Conservation (phyloP, 371 early-diverging fungal genomes). For the Lichtheimia ornata region DNA sequence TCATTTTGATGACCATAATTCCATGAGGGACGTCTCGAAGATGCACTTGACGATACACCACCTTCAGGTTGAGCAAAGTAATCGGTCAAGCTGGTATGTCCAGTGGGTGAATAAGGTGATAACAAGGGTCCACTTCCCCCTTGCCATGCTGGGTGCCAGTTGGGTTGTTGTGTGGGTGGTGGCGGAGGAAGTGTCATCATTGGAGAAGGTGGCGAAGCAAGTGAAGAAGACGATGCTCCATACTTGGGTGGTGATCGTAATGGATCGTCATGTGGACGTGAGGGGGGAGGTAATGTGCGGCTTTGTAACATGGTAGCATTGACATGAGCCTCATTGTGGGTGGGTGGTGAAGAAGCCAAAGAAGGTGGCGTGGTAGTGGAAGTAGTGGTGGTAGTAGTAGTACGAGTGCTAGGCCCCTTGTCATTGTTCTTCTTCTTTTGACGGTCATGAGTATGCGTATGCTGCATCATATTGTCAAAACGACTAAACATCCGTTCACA, state of each 20-base stretch:
- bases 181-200: not conserved
- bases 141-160: too few relatives aligned
- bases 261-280: too few relatives aligned
- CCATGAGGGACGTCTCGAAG: too few relatives aligned
- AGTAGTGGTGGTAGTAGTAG: not conserved
- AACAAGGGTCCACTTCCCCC: not conserved
- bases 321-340: not conserved
- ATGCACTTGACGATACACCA: too few relatives aligned
- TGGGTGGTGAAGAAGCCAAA: conserved; percentile 1
- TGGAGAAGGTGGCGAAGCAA: not conserved
- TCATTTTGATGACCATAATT: too few relatives aligned
- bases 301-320: conserved; percentile 10
- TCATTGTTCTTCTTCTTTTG: not conserved
- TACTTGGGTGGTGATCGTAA: conserved; percentile 4
- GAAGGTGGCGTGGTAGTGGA: not conserved
- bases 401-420: not conserved
- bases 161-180: not conserved
- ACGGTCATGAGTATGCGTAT: conserved; percentile 55
- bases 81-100: too few relatives aligned
- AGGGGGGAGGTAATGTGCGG: conserved; percentile 16
- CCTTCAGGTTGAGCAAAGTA: too few relatives aligned
- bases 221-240: not conserved
- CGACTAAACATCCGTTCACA: conserved; percentile 60
- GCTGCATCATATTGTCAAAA: conserved; percentile 68
- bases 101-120: conserved; percentile 2